Conservation (phyloP, 352 stramenopile species). For the Elongisporangium undulatum region DNA sequence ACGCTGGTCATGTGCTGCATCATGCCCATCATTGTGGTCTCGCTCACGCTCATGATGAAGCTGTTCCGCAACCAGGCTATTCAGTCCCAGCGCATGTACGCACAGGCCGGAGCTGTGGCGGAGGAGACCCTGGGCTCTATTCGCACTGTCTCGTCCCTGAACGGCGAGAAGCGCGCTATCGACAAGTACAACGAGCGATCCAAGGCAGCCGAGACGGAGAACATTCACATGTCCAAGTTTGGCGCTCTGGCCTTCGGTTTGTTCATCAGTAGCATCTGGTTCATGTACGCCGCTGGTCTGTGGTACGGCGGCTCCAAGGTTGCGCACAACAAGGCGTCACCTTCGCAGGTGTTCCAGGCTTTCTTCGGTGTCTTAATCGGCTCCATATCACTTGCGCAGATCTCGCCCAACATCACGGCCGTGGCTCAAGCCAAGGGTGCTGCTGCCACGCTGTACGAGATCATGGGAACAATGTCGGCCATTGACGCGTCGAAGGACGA, state of each 20-base stretch:
- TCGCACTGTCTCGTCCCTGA: slow-evolving; percentile 31
- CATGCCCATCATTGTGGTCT: slow-evolving; percentile 31
- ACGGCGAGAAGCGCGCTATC: slow-evolving; percentile 22
- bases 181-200: slow-evolving; percentile 24
- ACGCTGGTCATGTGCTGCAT: slow-evolving; percentile 32
- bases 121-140: slow-evolving; percentile 42
- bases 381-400: slow-evolving; percentile 32
- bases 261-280: slow-evolving; percentile 32
- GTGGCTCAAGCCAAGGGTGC: slow-evolving; percentile 43
- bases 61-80: slow-evolving; percentile 11
- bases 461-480: slow-evolving; percentile 27
- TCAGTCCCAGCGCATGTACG: slow-evolving; percentile 27
- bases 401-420: slow-evolving; percentile 47
- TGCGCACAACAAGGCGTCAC: slow-evolving; percentile 16
- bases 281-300: slow-evolving; percentile 39
- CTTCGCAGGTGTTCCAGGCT: slow-evolving; percentile 33
- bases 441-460: slow-evolving; percentile 22
- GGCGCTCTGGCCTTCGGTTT: slow-evolving; percentile 10
- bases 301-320: slow-evolving; percentile 54
- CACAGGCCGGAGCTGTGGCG: slow-evolving; percentile 33
- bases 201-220: slow-evolving; percentile 21
- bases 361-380: slow-evolving; percentile 59
- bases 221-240: slow-evolving; percentile 31
- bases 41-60: slow-evolving; percentile 24
- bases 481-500: slow-evolving; percentile 26